A percentile compares a stretch with the other conserved stretches of the same genome.
These are phyloP conservation scores for Powellomyces hirtus DNA, from an alignment of 192 early-diverging fungal species.

Conservation along the genomic window DNA sequence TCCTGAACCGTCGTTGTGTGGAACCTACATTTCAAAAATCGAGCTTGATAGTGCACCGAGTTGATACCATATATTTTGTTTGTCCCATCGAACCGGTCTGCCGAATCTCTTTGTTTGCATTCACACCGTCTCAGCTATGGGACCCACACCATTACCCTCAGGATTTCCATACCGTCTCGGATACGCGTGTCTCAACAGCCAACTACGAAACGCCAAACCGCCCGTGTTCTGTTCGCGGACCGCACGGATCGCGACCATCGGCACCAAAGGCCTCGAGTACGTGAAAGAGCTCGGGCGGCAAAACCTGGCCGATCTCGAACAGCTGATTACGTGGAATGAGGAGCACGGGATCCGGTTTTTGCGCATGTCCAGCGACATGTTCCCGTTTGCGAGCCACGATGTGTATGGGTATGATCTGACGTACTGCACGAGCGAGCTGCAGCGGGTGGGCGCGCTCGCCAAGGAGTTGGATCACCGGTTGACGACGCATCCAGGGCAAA, in stretches of 20 bases:
- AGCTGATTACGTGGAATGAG: constrained; percentile 48
- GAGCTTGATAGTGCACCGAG: too few species aligned
- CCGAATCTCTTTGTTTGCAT: too few species aligned
- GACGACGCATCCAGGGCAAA: constrained; percentile 54
- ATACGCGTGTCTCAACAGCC: constrained; percentile 52
- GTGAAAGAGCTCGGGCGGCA: constrained; percentile 34
- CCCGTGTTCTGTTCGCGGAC: constrained; percentile 48
- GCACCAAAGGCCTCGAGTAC: constrained; percentile 37
- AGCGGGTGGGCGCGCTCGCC: constrained; percentile 35
- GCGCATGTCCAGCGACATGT: constrained; percentile 47
- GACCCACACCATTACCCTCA: too few species aligned
- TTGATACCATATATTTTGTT: too few species aligned
- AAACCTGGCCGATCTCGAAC: constrained; percentile 37
- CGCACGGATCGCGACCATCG: constrained; percentile 41
- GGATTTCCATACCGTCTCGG: too few species aligned
- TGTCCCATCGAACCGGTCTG: too few species aligned
- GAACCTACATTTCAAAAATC: too few species aligned
- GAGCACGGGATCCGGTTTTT: constrained; percentile 47
- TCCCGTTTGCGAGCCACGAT: constrained; percentile 50
- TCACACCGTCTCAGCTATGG: too few species aligned
- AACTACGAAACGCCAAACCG: constrained; percentile 45
- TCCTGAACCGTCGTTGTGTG: too few species aligned
- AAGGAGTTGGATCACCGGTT: constrained; percentile 43
- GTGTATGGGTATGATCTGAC: constrained; percentile 40
- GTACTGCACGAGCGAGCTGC: constrained; percentile 31